Evolutionary conservation across 345 rosid species (phyloP).

Genomic region (Euphorbia peplus): DNA sequence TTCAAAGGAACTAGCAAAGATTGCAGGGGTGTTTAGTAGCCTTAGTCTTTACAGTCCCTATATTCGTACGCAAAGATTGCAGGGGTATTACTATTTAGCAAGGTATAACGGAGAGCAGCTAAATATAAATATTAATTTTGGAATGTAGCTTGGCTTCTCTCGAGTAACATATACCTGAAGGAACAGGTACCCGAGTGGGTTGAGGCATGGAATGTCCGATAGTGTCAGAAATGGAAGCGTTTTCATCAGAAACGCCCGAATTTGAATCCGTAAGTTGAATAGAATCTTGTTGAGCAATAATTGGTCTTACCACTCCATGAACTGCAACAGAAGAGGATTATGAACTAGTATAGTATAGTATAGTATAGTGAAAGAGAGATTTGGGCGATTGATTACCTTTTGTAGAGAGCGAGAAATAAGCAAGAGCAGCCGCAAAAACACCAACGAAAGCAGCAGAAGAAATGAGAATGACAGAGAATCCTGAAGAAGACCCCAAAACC

Average conservation of each 20-base stretch:
- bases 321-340: slow-evolving; percentile 35
- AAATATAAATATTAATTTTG: too few species aligned
- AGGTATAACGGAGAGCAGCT: too few species aligned
- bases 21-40: too few species aligned
- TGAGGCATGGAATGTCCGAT: slow-evolving; percentile 20
- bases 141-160: not conserved
- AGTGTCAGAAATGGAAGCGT: slow-evolving; percentile 28
- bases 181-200: slow-evolving; percentile 22
- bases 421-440: slow-evolving; percentile 49
- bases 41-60: not conserved
- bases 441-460: slow-evolving; percentile 54
- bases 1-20: not conserved
- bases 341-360: too few species aligned
- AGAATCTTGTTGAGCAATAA: slow-evolving; percentile 16
- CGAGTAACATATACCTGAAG: slow-evolving; percentile 27
- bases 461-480: slow-evolving; percentile 39
- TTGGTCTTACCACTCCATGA: slow-evolving; percentile 25
- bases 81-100: too few species aligned
- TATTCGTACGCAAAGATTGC: not conserved
- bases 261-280: slow-evolving; percentile 18
- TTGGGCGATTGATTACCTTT: slow-evolving; percentile 36
- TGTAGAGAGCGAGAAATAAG: slow-evolving; percentile 53
- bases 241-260: slow-evolving; percentile 26
- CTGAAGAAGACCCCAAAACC: slow-evolving; percentile 35
- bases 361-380: not conserved